These are phyloP conservation scores for Bolboschoenus planiculmis DNA, from an alignment of 176 grass and related monocot genomes.

Conservation along the genomic window DNA sequence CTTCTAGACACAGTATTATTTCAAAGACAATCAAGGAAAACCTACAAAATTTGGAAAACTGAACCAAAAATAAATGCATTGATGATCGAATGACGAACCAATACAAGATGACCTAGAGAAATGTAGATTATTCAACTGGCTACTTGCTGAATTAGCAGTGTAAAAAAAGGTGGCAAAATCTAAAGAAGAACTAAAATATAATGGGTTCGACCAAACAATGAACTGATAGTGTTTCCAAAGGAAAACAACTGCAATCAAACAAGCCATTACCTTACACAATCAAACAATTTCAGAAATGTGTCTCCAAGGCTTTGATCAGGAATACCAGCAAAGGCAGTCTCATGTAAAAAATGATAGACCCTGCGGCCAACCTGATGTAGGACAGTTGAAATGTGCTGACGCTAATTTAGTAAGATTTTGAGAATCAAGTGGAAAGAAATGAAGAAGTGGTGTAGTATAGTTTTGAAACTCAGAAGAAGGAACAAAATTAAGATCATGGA, in stretches of 20 bases:
- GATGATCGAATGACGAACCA: background rate
- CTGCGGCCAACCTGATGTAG: background rate
- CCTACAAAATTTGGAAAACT: background rate
- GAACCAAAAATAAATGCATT: background rate
- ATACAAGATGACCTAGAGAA: background rate
- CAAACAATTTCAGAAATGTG: background rate
- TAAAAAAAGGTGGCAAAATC: background rate
- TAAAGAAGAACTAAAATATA: background rate
- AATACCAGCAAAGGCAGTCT: background rate
- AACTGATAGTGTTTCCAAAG: background rate
- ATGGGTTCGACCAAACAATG: background rate
- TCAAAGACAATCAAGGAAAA: background rate
- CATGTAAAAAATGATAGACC: background rate
- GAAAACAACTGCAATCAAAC: background rate
- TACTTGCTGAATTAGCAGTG: background rate
- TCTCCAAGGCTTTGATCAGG: background rate
- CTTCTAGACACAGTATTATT: background rate
- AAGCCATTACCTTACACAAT: constrained; percentile 5
- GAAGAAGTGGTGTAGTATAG: background rate
- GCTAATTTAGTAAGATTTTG: background rate
- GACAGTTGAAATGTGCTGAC: background rate
- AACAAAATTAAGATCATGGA: background rate
- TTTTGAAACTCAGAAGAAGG: background rate
- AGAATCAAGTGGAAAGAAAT: background rate
- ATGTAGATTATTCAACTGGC: background rate